Evolutionary conservation across 768 basidiomycete species (phyloP).

Genomic region (Rhodocollybia butyracea): DNA sequence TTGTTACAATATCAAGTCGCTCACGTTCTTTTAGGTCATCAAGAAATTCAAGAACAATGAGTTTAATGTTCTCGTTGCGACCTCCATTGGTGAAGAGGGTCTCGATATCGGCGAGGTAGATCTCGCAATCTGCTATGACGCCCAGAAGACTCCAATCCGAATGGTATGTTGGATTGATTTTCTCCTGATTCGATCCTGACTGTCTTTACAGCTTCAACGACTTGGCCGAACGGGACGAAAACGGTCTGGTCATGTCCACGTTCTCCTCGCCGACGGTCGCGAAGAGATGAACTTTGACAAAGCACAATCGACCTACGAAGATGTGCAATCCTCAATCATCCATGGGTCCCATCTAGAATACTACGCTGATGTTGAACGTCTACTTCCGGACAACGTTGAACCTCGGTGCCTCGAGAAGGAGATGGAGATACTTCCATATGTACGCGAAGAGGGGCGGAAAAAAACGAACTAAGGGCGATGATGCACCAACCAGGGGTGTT

Average conservation of each 20-base stretch:
- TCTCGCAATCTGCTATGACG: conserved; percentile 93
- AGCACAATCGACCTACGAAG: conserved; percentile 80
- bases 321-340: conserved; percentile 85
- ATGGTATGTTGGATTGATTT: conserved; percentile 57
- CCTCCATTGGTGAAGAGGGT: conserved; percentile 97
- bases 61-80: conserved; percentile 91
- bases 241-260: conserved; percentile 84
- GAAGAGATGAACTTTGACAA: conserved; percentile 91
- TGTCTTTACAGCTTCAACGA: conserved; percentile 74
- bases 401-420: conserved; percentile 76
- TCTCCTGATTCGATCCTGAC: not conserved
- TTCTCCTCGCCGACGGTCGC: conserved; percentile 84
- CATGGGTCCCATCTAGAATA: conserved; percentile 86
- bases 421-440: conserved; percentile 79
- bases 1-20: not conserved
- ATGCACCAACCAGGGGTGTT: conserved; percentile 29
- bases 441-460: conserved; percentile 46
- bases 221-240: conserved; percentile 95
- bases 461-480: conserved; percentile 28
- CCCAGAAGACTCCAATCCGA: conserved; percentile 93
- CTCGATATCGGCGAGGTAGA: conserved; percentile 98
- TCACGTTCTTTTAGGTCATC: conserved; percentile 58
- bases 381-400: conserved; percentile 75
- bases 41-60: conserved; percentile 82
- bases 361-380: conserved; percentile 86